Evolutionary conservation across 495 filamentous ascomycete species (phyloP).

Genomic region (Aspergillus bridgeri): DNA sequence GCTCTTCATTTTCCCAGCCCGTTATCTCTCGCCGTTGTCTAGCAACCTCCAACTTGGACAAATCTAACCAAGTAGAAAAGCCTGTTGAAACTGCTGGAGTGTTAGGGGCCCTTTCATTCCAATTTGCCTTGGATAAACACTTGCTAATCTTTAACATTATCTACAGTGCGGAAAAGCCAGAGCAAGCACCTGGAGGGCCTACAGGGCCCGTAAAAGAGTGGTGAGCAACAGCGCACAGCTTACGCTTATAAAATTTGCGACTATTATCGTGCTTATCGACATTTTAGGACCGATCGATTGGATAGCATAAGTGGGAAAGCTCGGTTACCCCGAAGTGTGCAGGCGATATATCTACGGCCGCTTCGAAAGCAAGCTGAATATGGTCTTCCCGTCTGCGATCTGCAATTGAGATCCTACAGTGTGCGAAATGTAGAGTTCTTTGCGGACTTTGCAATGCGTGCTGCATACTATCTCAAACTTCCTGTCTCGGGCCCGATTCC

Average conservation of each 20-base stretch:
- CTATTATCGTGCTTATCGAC: conserved; percentile 12
- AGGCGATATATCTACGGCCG: conserved; percentile 81
- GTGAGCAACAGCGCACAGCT: conserved; percentile 5
- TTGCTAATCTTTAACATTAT: background rate
- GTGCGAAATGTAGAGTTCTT: conserved; percentile 92
- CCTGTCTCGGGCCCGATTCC: conserved; percentile 84
- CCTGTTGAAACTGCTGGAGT: background rate
- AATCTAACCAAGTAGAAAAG: background rate
- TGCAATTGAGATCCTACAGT: conserved; percentile 89
- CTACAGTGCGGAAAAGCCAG: background rate
- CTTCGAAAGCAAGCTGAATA: conserved; percentile 69
- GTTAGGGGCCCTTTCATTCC: background rate
- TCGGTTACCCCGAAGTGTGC: conserved; percentile 69
- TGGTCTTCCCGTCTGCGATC: conserved; percentile 79
- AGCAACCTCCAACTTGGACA: background rate
- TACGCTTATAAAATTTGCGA: background rate
- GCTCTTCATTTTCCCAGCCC: background rate
- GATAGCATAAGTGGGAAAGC: conserved; percentile 33
- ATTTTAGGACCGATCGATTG: conserved; percentile 37
- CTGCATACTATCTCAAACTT: conserved; percentile 89
- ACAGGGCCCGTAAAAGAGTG: conserved; percentile 9
- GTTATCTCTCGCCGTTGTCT: background rate
- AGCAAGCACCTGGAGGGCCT: background rate
- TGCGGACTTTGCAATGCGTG: conserved; percentile 88
- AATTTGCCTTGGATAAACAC: background rate